Conservation (phyloP, 495 filamentous ascomycete species). For the Amniculicola lignicola region DNA sequence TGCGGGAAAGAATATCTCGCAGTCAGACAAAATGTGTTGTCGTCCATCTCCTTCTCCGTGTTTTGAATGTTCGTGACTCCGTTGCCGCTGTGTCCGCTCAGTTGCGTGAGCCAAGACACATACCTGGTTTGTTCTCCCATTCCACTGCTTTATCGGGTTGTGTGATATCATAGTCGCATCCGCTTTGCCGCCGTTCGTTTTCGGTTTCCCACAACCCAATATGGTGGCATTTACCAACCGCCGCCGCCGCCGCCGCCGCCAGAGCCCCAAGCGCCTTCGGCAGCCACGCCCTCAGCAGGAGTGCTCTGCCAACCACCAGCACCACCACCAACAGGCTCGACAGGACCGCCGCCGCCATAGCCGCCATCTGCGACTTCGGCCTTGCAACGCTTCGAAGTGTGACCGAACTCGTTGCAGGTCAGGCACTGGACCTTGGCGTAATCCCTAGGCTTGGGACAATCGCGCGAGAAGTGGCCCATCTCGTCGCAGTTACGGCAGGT, state of each 20-base stretch:
- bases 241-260: not conserved
- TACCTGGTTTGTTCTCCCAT: no score
- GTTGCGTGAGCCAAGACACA: no score
- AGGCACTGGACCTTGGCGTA: constrained; percentile 72
- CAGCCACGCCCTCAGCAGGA: not conserved
- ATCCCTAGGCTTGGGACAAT: constrained; percentile 75
- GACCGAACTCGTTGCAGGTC: constrained; percentile 62
- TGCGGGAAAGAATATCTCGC: no score
- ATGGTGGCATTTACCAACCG: not conserved
- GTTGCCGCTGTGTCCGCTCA: no score
- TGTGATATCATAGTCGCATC: no score
- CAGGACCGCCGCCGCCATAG: not conserved
- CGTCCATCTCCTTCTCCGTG: no score
- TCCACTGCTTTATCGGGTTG: no score
- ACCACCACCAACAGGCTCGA: constrained; percentile 2
- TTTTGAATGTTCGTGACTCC: no score
- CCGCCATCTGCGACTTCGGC: not conserved
- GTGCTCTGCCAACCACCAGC: not conserved
- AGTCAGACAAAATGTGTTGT: no score
- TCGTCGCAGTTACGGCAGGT: constrained; percentile 71
- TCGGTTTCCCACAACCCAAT: not conserved
- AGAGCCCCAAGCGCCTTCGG: not conserved
- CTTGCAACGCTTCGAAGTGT: constrained; percentile 20
- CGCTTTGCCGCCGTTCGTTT: no score
- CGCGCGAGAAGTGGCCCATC: constrained; percentile 65